A percentile compares a stretch with the other conserved stretches of the same genome.
These are phyloP conservation scores for Wickerhamomyces chaumierensis DNA, from an alignment of 805 yeast genomes.

Conservation along the genomic window DNA sequence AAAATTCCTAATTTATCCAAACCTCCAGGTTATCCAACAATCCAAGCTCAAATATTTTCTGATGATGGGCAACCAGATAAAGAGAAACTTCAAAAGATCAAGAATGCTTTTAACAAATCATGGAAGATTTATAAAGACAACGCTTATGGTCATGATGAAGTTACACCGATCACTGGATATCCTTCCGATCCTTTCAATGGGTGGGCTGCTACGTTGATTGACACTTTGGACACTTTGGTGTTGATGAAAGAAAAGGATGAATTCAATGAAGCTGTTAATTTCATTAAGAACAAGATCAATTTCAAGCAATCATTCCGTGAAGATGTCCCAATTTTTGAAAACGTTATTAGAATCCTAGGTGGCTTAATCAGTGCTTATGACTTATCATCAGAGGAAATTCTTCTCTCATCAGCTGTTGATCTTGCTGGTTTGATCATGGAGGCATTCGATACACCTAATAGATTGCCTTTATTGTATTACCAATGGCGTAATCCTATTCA, in stretches of 20 bases:
- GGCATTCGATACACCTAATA: slow-evolving; percentile 49
- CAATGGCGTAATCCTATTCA: slow-evolving; percentile 27
- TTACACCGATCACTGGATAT: slow-evolving; percentile 25
- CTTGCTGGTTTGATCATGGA: slow-evolving; percentile 38
- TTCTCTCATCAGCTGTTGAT: slow-evolving; percentile 30
- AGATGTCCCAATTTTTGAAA: slow-evolving; percentile 38
- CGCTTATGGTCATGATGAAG: slow-evolving; percentile 37
- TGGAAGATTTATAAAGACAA: slow-evolving; percentile 32
- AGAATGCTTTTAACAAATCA: slow-evolving; percentile 26
- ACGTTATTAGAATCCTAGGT: slow-evolving; percentile 39
- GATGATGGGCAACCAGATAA: slow-evolving; percentile 19
- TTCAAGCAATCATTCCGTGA: slow-evolving; percentile 27
- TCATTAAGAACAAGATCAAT: slow-evolving; percentile 25
- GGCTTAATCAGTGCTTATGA: slow-evolving; percentile 44
- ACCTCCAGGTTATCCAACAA: slow-evolving; percentile 12
- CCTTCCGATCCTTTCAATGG: slow-evolving; percentile 32
- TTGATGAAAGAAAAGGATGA: slow-evolving; percentile 33
- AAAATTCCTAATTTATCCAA: slow-evolving; percentile 11
- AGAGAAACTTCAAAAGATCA: slow-evolving; percentile 21
- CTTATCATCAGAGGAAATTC: slow-evolving; percentile 25
- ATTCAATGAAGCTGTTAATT: slow-evolving; percentile 25
- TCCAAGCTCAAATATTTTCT: slow-evolving; percentile 20
- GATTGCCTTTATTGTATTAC: slow-evolving; percentile 37
- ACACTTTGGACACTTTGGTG: slow-evolving; percentile 38
- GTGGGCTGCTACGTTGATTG: slow-evolving; percentile 41